Evolutionary conservation across 306 rosid species (phyloP), one percentile per base, ranked within the genome.

Genomic region (Vigna radiata): DNA sequence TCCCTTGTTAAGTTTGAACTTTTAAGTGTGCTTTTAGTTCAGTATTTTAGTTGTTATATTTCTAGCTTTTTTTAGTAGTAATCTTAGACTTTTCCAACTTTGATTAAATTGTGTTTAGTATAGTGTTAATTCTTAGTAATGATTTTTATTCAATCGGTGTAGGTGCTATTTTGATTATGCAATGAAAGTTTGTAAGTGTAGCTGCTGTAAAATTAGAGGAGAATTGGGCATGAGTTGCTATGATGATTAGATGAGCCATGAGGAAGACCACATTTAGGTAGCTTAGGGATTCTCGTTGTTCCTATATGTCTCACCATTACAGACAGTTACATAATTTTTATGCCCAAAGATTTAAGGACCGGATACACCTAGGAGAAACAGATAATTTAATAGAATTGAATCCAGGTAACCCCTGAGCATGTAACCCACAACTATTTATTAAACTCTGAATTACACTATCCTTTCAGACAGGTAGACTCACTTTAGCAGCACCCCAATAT

Each of bases 271-370:
- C 37, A 6, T 62, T 19, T 33, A 7, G 61, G 49, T 31, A 48
- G 49, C 15, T 3, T 68, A 55, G 43, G 43, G 17, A 15, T 68
- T 70, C 7, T 21, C 36, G 41, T 52, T 47, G 37, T 47, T 50
- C 39, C 36, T 61, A 29, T 47, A 29, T 19, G 12, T 7, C 17
- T 36, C 15, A 33, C 43, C 48, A 37, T 56, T 29, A 8, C 43
- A 16, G 64, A 70, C 25, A 36, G 36, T 50, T 27, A 19, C 37
- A 33, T 47, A 60, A 60, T 60, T 59, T 31, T 70, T 27, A 70
- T 19, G 66, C 54, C 53, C 19, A 16, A 39, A 52, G 70, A 47
- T 70, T 19, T 71, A 56, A 66, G 31, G 68, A n/a, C 43, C 53
- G 3, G 15, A 19, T 69, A 19, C 46, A 62, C 17, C 9, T 23